These are phyloP conservation scores for Hyaloperonospora brassicae DNA, from an alignment of 352 stramenopile genomes.

Conservation along the genomic window DNA sequence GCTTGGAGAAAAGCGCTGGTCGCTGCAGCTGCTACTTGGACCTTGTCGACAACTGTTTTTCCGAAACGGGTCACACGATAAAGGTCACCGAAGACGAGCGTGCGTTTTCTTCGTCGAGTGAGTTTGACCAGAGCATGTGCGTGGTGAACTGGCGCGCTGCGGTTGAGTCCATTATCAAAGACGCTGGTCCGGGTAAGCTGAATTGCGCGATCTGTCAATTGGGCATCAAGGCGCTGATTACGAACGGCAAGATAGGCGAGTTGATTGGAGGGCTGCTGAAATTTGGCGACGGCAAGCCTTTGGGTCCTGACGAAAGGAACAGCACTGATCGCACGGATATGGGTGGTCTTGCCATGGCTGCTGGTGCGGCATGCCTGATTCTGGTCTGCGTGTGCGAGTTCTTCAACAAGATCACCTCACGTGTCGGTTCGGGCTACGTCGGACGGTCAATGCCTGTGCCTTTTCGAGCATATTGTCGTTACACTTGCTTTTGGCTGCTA, in stretches of 20 bases:
- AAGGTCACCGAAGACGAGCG: constrained; percentile 31
- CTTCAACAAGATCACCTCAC: constrained; percentile 62
- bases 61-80: constrained; percentile 35
- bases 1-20: constrained; percentile 44
- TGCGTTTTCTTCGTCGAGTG: constrained; percentile 22
- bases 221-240: constrained; percentile 55
- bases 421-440: constrained; percentile 63
- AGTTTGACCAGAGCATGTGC: constrained; percentile 63
- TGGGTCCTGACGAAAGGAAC: constrained; percentile 16
- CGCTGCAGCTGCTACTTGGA: constrained; percentile 69
- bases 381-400: constrained; percentile 59
- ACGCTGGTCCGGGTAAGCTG: constrained; percentile 40
- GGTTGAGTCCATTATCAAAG: constrained; percentile 49
- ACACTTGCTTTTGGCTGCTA: constrained; percentile 78
- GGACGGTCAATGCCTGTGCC: constrained; percentile 69
- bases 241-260: constrained; percentile 55
- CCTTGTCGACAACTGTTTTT: constrained; percentile 55
- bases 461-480: constrained; percentile 59
- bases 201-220: constrained; percentile 75
- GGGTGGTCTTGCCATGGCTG: constrained; percentile 54
- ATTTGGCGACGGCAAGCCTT: constrained; percentile 29
- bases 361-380: constrained; percentile 35
- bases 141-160: constrained; percentile 40
- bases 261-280: constrained; percentile 45
- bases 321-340: constrained; percentile 44